These are phyloP conservation scores for Colletotrichum kahawae DNA, from an alignment of 2,329 filamentous ascomycete genomes.

Conservation along the genomic window DNA sequence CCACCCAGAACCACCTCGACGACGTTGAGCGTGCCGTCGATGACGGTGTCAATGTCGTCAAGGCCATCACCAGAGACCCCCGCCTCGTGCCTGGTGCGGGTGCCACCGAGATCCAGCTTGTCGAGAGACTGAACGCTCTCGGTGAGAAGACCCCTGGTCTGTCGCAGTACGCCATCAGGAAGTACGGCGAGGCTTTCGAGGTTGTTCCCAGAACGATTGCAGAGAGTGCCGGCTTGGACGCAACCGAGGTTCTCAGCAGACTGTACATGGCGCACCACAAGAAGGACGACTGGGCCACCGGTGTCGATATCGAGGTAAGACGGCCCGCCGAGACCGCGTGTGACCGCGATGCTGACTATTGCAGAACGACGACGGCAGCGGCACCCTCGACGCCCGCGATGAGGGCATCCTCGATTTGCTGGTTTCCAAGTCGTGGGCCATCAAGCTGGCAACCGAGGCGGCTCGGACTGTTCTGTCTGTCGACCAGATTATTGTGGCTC, in stretches of 20 bases:
- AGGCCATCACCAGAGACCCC: constrained; percentile 94
- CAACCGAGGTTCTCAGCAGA: constrained; percentile 92
- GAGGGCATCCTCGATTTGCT: constrained; percentile 92
- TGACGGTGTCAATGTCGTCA: constrained; percentile 97
- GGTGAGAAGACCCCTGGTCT: constrained; percentile 93
- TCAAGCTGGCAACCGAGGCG: constrained; percentile 94
- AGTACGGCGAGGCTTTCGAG: constrained; percentile 97
- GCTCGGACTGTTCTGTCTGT: constrained; percentile 93
- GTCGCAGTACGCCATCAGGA: constrained; percentile 95
- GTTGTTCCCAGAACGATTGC: constrained; percentile 93
- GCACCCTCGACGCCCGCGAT: constrained; percentile 83
- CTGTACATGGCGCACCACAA: constrained; percentile 94
- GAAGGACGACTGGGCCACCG: constrained; percentile 85
- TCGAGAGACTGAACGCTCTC: constrained; percentile 88
- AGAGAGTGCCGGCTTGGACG: constrained; percentile 93
- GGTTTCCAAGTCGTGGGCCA: constrained; percentile 93
- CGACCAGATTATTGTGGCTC: constrained; percentile 98
- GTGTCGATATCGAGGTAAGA: constrained; percentile 86
- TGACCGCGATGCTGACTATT: not conserved
- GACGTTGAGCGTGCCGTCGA: constrained; percentile 97
- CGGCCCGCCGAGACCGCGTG: not conserved
- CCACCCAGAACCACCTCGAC: constrained; percentile 97
- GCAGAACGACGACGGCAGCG: constrained; percentile 77
- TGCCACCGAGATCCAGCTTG: constrained; percentile 91
- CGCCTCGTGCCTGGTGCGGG: constrained; percentile 92